phyloP scores from a whole-genome alignment of 2,329 filamentous ascomycete genomes.

The Cyphellophora europaea region DNA sequence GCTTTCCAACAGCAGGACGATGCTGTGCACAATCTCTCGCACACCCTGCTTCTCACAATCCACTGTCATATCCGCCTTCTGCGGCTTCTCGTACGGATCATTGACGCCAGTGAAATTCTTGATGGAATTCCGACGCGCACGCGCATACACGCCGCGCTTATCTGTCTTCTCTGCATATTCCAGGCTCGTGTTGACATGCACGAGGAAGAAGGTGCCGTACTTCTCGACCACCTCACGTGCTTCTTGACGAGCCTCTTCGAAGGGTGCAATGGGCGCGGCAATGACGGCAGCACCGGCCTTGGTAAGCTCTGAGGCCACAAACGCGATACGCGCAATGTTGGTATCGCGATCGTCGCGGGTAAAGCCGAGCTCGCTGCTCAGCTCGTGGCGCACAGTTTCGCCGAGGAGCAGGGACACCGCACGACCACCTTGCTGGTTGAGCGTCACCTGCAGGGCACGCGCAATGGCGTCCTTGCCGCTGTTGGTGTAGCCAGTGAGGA shows the following conservation, averaged over 20 bases:
- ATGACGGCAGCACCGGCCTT: constrained; percentile 90
- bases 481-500: constrained; percentile 96
- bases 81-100: constrained; percentile 84
- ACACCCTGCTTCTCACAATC: constrained; percentile 81
- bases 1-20: constrained; percentile 84
- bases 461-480: constrained; percentile 94
- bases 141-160: constrained; percentile 78
- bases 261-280: constrained; percentile 90
- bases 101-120: constrained; percentile 98
- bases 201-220: constrained; percentile 83
- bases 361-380: constrained; percentile 93
- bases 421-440: constrained; percentile 95
- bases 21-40: constrained; percentile 91
- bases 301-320: constrained; percentile 91
- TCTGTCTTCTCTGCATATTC: constrained; percentile 94
- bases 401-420: constrained; percentile 90
- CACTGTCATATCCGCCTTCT: constrained; percentile 74
- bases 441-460: constrained; percentile 86
- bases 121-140: constrained; percentile 80
- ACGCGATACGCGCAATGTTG: constrained; percentile 93
- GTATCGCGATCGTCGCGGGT: constrained; percentile 82
- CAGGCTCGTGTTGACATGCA: constrained; percentile 88
- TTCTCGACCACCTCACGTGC: constrained; percentile 81
- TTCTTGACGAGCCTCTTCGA: constrained; percentile 65
- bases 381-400: constrained; percentile 87